Conservation (phyloP, 2,329 filamentous ascomycete genomes). For the Aspergillus sp. region DNA sequence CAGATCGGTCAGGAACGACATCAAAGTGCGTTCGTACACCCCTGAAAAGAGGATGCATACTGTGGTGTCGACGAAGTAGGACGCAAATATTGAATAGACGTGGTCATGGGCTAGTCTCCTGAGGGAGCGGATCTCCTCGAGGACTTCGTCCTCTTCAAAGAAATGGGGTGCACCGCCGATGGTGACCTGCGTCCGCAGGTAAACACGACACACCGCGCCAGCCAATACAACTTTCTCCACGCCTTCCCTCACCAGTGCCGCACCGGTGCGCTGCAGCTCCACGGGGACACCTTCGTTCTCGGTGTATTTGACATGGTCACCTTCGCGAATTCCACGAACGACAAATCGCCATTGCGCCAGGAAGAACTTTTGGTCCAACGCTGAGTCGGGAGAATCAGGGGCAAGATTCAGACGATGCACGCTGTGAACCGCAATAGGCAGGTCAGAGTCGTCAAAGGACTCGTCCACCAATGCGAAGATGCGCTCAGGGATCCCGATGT, state of each 20-base stretch:
- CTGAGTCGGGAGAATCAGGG: conserved; percentile 42
- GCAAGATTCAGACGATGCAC: conserved; percentile 56
- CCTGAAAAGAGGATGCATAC: conserved; percentile 45
- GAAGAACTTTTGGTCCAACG: conserved; percentile 58
- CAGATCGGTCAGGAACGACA: conserved; percentile 43
- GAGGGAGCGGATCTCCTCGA: conserved; percentile 40
- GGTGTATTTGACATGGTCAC: conserved; percentile 58
- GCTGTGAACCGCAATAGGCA: conserved; percentile 56
- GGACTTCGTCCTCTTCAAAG: conserved; percentile 39
- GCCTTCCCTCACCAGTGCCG: conserved; percentile 34
- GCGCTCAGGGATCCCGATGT: conserved; percentile 61
- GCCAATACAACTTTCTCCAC: conserved; percentile 44
- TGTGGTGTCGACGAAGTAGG: conserved; percentile 44
- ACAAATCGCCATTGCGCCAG: conserved; percentile 60
- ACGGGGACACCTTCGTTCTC: conserved; percentile 60
- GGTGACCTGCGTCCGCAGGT: conserved; percentile 39
- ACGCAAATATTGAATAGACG: conserved; percentile 44
- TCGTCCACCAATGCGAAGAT: conserved; percentile 62
- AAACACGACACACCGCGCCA: conserved; percentile 33
- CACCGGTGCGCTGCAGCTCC: conserved; percentile 49
- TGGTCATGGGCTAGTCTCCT: conserved; percentile 43
- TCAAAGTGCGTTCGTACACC: conserved; percentile 40
- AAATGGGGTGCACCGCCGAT: conserved; percentile 38
- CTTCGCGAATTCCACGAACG: conserved; percentile 55
- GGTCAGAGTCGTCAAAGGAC: conserved; percentile 61